Evolutionary conservation across 2,329 filamentous ascomycete genomes (phyloP).

Genomic region (Botrytis elliptica): DNA sequence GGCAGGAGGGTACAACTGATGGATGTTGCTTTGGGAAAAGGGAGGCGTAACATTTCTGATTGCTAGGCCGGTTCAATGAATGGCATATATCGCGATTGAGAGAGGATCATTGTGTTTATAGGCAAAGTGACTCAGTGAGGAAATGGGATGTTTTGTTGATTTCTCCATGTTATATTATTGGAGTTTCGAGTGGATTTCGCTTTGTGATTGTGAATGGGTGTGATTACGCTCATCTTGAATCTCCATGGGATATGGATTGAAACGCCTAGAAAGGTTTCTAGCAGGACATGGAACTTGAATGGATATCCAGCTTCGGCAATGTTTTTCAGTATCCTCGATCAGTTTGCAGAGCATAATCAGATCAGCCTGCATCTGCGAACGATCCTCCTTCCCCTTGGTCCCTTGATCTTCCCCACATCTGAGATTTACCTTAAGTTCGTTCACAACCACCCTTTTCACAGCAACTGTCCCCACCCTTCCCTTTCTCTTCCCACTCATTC

Average conservation of each 20-base stretch:
- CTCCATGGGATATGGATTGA: not conserved
- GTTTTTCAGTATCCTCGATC: not conserved
- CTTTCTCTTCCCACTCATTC: not conserved
- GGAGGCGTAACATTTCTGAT: slow-evolving; percentile 21
- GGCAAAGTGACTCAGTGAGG: slow-evolving; percentile 19
- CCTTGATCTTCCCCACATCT: not conserved
- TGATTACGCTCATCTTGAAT: not conserved
- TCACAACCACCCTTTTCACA: not conserved
- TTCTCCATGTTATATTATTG: slow-evolving; percentile 4
- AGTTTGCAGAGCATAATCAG: not conserved
- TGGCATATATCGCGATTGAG: slow-evolving; percentile 16
- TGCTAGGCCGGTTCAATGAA: slow-evolving; percentile 18
- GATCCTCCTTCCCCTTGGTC: not conserved
- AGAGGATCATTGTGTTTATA: slow-evolving; percentile 20
- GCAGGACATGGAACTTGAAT: not conserved
- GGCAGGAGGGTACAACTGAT: slow-evolving; percentile 18
- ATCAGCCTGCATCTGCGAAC: not conserved
- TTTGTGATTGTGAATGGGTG: slow-evolving; percentile 2
- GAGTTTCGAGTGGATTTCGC: not conserved
- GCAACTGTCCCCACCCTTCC: not conserved
- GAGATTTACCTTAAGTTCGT: not conserved
- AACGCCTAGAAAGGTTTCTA: not conserved
- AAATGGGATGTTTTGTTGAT: slow-evolving; percentile 22
- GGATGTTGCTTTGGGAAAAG: slow-evolving; percentile 19
- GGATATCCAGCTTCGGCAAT: not conserved